phyloP scores from a whole-genome alignment of 768 basidiomycete species.

The Cantharellus anzutake region DNA sequence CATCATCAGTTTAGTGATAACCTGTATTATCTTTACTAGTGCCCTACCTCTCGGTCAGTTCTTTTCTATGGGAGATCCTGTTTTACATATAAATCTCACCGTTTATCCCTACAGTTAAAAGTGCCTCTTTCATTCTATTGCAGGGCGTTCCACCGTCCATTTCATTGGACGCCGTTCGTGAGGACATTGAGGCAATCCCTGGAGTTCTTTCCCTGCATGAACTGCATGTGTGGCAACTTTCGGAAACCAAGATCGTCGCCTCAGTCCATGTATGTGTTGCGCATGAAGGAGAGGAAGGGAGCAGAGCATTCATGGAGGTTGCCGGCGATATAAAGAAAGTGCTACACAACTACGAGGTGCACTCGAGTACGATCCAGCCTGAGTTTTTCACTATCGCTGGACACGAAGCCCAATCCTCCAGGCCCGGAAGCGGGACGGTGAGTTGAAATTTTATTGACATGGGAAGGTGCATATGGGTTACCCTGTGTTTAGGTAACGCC shows the following conservation, averaged over 20 bases:
- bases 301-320: slow-evolving; percentile 54
- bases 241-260: slow-evolving; percentile 85
- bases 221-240: slow-evolving; percentile 94
- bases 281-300: slow-evolving; percentile 36
- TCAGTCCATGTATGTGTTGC: slow-evolving; percentile 87
- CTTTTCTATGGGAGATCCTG: not conserved
- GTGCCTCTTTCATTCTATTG: slow-evolving; percentile 78
- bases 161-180: slow-evolving; percentile 72
- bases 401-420: not conserved
- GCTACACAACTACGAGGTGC: slow-evolving; percentile 82
- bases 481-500: not conserved
- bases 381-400: slow-evolving; percentile 22
- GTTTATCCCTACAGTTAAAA: not conserved
- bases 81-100: not conserved
- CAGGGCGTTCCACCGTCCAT: slow-evolving; percentile 86
- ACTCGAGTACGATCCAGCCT: slow-evolving; percentile 87
- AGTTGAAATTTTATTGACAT: no score
- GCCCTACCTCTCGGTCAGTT: slow-evolving; percentile 53
- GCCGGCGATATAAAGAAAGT: slow-evolving; percentile 66
- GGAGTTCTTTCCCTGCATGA: slow-evolving; percentile 86
- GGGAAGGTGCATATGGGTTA: no score
- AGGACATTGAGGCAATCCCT: slow-evolving; percentile 60
- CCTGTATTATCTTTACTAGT: slow-evolving; percentile 89
- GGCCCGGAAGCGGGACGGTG: no score
- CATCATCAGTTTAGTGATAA: slow-evolving; percentile 81